Percentiles rank a stretch among this genome's conserved stretches.
phyloP scores from a whole-genome alignment of 768 basidiomycete species.

The Sutorius australiensis region DNA sequence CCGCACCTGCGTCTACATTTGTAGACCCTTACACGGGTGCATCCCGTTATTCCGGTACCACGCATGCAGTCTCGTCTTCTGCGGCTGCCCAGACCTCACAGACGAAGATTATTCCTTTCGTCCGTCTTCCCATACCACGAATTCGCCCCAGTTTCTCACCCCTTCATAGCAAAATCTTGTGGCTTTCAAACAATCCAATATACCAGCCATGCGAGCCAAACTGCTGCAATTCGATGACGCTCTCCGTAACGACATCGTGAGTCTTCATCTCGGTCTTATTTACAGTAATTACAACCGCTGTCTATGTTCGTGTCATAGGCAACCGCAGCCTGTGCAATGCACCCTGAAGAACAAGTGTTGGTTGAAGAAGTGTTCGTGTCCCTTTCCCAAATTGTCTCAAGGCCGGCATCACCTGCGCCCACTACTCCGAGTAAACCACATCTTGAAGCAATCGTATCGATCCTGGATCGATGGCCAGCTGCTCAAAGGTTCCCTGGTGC shows the following conservation, averaged over 20 bases:
- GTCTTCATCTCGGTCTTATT: constrained; percentile 20
- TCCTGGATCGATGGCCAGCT: constrained; percentile 72
- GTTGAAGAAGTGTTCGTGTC: constrained; percentile 64
- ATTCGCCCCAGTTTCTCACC: not conserved
- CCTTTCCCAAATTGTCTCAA: constrained; percentile 47
- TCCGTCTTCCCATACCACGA: constrained; percentile 27
- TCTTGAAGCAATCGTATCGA: constrained; percentile 56
- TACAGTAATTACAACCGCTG: not conserved
- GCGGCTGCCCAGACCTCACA: constrained; percentile 28
- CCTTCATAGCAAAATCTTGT: constrained; percentile 53
- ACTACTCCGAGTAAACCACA: constrained; percentile 45
- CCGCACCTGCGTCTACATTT: constrained; percentile 36
- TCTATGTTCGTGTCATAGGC: constrained; percentile 41
- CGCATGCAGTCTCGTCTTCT: constrained; percentile 33
- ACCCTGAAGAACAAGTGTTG: constrained; percentile 53
- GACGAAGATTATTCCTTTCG: constrained; percentile 50
- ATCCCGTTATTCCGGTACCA: constrained; percentile 53
- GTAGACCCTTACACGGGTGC: constrained; percentile 74
- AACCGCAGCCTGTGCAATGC: constrained; percentile 66
- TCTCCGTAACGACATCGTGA: constrained; percentile 64
- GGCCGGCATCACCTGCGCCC: constrained; percentile 24
- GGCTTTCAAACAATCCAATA: constrained; percentile 81
- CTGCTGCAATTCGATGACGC: constrained; percentile 70
- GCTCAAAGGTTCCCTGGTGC: constrained; percentile 70
- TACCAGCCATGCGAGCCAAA: constrained; percentile 77